phyloP scores from a whole-genome alignment of 1,284 basidiomycete genomes.

The Lentinus polychrous region DNA sequence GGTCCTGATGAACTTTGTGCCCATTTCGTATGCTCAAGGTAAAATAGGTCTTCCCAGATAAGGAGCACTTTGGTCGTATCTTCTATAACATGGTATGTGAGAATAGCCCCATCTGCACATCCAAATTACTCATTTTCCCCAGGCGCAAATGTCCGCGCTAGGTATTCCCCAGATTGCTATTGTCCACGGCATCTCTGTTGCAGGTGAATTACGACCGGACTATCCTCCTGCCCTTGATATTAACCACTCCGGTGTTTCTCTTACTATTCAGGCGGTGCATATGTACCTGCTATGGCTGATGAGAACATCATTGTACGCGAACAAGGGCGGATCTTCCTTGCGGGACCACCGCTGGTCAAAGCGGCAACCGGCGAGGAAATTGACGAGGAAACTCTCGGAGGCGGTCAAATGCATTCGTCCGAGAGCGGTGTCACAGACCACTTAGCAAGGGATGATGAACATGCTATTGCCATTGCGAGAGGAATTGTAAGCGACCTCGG shows the following conservation, averaged over 20 bases:
- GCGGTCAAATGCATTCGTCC: slow-evolving; percentile 90
- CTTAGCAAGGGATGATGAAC: slow-evolving; percentile 82
- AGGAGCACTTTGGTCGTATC: slow-evolving; percentile 91
- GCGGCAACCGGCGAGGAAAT: slow-evolving; percentile 93
- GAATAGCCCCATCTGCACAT: neutral
- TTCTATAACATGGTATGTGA: slow-evolving; percentile 89
- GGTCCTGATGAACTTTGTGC: neutral
- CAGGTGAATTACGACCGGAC: slow-evolving; percentile 50
- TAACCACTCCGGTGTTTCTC: too few relatives aligned
- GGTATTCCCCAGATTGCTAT: slow-evolving; percentile 90
- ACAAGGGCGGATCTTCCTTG: slow-evolving; percentile 93
- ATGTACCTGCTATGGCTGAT: slow-evolving; percentile 95
- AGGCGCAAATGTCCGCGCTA: slow-evolving; percentile 88
- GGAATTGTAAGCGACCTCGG: slow-evolving; percentile 79
- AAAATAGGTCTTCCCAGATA: slow-evolving; percentile 72
- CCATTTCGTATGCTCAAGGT: neutral
- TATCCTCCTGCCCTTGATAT: neutral
- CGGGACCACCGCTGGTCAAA: slow-evolving; percentile 91
- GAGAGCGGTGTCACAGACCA: slow-evolving; percentile 95
- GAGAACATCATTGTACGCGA: slow-evolving; percentile 93
- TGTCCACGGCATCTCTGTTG: slow-evolving; percentile 93
- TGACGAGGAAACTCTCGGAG: slow-evolving; percentile 88
- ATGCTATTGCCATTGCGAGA: slow-evolving; percentile 82
- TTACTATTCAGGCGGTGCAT: slow-evolving; percentile 67
- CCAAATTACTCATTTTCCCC: neutral